Evolutionary conservation across 345 rosid genomes (phyloP).

Genomic region (Brassica nigra): DNA sequence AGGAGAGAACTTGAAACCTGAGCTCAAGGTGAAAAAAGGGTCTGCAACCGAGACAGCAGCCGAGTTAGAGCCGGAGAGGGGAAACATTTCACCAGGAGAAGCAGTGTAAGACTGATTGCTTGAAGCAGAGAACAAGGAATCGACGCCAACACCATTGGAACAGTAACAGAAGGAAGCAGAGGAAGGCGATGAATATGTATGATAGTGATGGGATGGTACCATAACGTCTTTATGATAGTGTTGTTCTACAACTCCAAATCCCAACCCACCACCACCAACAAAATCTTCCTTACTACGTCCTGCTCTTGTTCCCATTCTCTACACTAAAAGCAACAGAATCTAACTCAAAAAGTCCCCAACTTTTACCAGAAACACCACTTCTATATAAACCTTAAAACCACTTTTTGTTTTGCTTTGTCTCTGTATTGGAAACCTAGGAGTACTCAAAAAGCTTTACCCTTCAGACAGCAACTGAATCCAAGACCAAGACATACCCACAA

Average conservation of each 20-base stretch:
- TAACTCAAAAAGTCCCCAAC: conserved; percentile 12
- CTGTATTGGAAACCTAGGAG: background rate
- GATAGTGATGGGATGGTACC: conserved; percentile 37
- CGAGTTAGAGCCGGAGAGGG: conserved; percentile 47
- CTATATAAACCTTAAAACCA: background rate
- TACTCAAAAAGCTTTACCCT: conserved; percentile 18
- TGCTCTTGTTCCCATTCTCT: conserved; percentile 30
- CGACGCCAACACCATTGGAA: conserved; percentile 37
- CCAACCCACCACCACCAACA: conserved; percentile 42
- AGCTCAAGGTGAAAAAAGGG: conserved; percentile 43
- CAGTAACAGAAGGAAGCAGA: conserved; percentile 28
- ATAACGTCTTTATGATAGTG: conserved; percentile 33
- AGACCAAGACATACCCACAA: background rate
- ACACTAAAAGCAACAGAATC: background rate
- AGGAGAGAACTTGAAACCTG: conserved; percentile 47
- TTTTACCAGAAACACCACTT: conserved; percentile 11
- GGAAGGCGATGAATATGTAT: conserved; percentile 27
- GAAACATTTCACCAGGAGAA: conserved; percentile 36
- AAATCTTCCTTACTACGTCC: conserved; percentile 34
- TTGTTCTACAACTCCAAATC: conserved; percentile 48
- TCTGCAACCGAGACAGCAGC: conserved; percentile 39
- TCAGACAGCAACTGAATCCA: conserved; percentile 15
- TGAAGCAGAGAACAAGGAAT: conserved; percentile 49
- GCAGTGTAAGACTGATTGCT: conserved; percentile 44
- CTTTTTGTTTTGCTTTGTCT: conserved; percentile 2